Evolutionary conservation across 2,329 filamentous ascomycete genomes (phyloP).

Genomic region (Curvularia eragrostidis): DNA sequence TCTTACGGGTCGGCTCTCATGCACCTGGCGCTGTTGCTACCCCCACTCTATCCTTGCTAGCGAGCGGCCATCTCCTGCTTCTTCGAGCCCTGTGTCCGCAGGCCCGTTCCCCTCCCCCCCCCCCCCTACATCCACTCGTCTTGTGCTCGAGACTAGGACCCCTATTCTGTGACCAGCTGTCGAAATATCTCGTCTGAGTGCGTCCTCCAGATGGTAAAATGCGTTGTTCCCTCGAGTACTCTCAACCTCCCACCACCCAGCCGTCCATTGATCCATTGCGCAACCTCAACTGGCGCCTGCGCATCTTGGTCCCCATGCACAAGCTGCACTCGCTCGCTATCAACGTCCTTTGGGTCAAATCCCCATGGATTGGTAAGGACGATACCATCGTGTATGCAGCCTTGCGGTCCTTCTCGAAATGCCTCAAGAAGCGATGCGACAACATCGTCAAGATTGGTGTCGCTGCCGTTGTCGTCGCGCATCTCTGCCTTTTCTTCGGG

Average conservation of each 20-base stretch:
- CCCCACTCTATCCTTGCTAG: neutral
- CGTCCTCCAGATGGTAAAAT: conserved; percentile 33
- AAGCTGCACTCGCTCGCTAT: conserved; percentile 24
- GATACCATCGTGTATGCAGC: conserved; percentile 24
- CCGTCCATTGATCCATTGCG: conserved; percentile 29
- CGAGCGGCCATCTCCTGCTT: neutral
- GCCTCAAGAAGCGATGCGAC: conserved; percentile 26
- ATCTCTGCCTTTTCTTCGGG: conserved; percentile 29
- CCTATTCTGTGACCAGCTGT: neutral
- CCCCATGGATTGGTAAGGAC: conserved; percentile 28
- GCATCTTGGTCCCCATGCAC: conserved; percentile 33
- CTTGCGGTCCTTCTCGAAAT: conserved; percentile 26
- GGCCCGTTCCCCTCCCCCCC: neutral
- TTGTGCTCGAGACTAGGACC: neutral
- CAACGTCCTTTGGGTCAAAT: conserved; percentile 26
- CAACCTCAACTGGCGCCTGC: conserved; percentile 23
- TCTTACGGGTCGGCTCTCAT: too few relatives aligned
- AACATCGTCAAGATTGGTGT: conserved; percentile 24
- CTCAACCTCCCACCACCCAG: conserved; percentile 28
- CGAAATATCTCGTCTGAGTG: conserved; percentile 21
- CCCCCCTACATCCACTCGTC: neutral
- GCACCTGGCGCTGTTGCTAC: neutral
- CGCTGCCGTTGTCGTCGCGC: conserved; percentile 12
- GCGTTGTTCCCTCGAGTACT: conserved; percentile 28
- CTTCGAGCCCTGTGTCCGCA: neutral